Evolutionary conservation across 1,139 yeast species (phyloP), one percentile per base, ranked within the genome.

Genomic region (Lodderomyces parapsilosis): DNA sequence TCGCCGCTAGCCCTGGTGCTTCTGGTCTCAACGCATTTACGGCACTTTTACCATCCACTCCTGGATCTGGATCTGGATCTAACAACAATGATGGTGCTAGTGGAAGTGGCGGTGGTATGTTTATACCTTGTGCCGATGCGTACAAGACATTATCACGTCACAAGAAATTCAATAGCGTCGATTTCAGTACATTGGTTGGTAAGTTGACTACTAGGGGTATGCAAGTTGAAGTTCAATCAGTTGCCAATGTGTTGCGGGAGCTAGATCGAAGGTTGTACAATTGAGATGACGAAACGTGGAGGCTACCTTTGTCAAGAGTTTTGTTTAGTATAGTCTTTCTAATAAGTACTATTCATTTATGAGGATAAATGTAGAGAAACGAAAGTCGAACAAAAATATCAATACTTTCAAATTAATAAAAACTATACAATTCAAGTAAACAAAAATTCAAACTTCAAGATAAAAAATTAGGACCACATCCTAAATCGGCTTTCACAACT

Each of bases 181-280:
- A 87, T 51, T 80, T 88, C 55, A 79, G 86, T 42, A 77, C 82
- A 1, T 68, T 88, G 49, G 90, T 88, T 4, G 88, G 88, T 8
- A 81, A 84, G 55, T 71, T 88, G 50, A 82, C 86, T 33, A 86
- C 95, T 0, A 71, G 86, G 51, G 96, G 95, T 2, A 86, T 86
- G 86, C 89, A 85, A 55, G 95, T 88, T 35, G 96, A 88, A 56
- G 96, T 86, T 7, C 88, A 85, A 56, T 80, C 88, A 48, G 94
- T 88, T 27, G 96, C 93, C 22, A 85, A 84, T 52, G 90, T 87
- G 20, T 68, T 88, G 49, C 71, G 96, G 36, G 93, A 87, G 56
- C 71, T 88, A 52, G 96, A 88, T 59, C 73, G 88, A 55, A 70
- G 86, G 52, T 66, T 84, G 42, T 81, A 81, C 51, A 74, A 74